Percentiles rank a stretch among this genome's conserved stretches.
These are phyloP conservation scores for Aspergillus affinis DNA, from an alignment of 495 filamentous ascomycete genomes.

Conservation along the genomic window DNA sequence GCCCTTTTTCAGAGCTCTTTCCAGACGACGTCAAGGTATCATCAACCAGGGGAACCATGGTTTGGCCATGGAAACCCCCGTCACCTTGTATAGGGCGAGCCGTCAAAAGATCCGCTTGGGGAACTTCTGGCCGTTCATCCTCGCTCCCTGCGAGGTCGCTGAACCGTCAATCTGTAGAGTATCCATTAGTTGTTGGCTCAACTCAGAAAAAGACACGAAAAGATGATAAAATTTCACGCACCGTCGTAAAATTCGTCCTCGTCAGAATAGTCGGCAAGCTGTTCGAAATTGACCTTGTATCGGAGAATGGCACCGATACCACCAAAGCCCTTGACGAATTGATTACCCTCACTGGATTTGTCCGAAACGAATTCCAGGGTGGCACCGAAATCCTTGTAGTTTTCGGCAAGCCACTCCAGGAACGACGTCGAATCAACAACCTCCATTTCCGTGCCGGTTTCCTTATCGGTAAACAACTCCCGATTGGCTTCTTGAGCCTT, in stretches of 20 bases:
- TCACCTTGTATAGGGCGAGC: conserved; percentile 49
- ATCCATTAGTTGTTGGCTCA: conserved; percentile 11
- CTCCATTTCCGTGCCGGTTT: conserved; percentile 96
- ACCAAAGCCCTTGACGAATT: conserved; percentile 99
- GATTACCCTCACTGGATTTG: conserved; percentile 93
- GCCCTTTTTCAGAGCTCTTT: conserved; percentile 39
- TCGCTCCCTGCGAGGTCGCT: conserved; percentile 86
- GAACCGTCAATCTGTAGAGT: conserved; percentile 79
- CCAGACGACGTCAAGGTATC: conserved; percentile 28
- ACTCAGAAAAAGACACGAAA: not conserved
- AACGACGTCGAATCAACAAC: conserved; percentile 79
- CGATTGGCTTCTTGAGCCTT: conserved; percentile 82
- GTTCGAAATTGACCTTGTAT: conserved; percentile 99
- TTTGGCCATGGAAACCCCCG: conserved; percentile 37
- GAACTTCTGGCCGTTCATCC: conserved; percentile 75
- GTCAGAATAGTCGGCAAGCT: conserved; percentile 89
- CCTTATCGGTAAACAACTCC: conserved; percentile 87
- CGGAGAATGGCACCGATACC: conserved; percentile 95
- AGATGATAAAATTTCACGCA: conserved; percentile 29
- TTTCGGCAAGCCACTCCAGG: conserved; percentile 97
- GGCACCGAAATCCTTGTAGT: conserved; percentile 95
- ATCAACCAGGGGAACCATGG: conserved; percentile 34
- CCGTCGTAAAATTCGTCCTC: conserved; percentile 99
- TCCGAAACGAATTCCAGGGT: conserved; percentile 98
- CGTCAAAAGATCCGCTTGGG: conserved; percentile 61